phyloP scores from a whole-genome alignment of 2,329 filamentous ascomycete species.

The Penicillium sp. region DNA sequence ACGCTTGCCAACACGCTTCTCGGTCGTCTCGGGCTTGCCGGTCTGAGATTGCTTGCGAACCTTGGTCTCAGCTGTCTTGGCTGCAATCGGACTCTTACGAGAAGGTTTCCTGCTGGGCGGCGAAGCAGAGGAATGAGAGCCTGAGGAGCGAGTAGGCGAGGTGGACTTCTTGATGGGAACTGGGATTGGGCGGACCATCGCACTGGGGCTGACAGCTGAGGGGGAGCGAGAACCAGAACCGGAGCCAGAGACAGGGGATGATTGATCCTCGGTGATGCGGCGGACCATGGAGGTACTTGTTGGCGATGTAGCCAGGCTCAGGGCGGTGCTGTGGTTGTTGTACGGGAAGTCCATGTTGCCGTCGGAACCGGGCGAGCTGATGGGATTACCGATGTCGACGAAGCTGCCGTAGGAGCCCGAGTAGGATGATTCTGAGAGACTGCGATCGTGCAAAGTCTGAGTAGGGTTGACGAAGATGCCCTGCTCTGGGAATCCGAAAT shows the following conservation, averaged over 20 bases:
- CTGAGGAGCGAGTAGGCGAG: conserved; percentile 61
- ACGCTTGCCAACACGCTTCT: conserved; percentile 92
- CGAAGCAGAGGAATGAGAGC: conserved; percentile 62
- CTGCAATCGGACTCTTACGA: conserved; percentile 72
- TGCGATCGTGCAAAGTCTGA: conserved; percentile 85
- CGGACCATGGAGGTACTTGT: conserved; percentile 34
- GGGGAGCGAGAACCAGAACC: conserved; percentile 47
- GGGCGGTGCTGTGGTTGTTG: conserved; percentile 23
- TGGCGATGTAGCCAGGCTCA: conserved; percentile 29
- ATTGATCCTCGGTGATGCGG: conserved; percentile 44
- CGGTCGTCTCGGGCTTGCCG: conserved; percentile 77
- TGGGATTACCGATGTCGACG: conserved; percentile 77
- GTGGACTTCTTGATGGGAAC: conserved; percentile 48
- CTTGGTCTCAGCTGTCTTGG: conserved; percentile 81
- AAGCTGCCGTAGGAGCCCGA: conserved; percentile 76
- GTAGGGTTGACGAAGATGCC: conserved; percentile 86
- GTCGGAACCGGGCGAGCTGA: conserved; percentile 83
- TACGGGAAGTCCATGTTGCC: conserved; percentile 63
- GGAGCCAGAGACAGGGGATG: conserved; percentile 31
- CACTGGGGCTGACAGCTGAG: conserved; percentile 64
- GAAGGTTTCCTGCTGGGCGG: conserved; percentile 66
- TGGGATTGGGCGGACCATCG: conserved; percentile 67
- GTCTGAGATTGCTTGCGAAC: conserved; percentile 72
- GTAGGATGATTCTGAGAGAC: conserved; percentile 80
- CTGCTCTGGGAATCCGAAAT: conserved; percentile 62